Evolutionary conservation across 345 rosid species (phyloP).

Genomic region (Eucalyptus cloeziana): DNA sequence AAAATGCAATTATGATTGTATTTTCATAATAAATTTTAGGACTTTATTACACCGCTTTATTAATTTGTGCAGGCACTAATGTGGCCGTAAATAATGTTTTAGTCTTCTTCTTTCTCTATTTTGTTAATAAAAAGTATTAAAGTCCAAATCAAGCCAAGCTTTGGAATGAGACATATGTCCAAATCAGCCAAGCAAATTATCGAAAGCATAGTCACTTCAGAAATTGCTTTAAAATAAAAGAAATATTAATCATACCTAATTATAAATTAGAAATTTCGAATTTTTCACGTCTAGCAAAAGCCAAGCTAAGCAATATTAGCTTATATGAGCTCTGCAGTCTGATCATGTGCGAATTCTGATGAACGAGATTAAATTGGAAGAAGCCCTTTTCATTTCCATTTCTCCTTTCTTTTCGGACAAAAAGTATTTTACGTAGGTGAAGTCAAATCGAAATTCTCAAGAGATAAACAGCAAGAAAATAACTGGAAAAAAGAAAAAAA

Average conservation of each 20-base stretch:
- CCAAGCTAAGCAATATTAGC: background rate
- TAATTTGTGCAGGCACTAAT: background rate
- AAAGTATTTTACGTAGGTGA: background rate
- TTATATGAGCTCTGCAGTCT: background rate
- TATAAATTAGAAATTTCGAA: background rate
- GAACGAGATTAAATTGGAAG: background rate
- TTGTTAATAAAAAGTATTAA: background rate
- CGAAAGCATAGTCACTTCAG: background rate
- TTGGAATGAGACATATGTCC: background rate
- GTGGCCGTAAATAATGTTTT: background rate
- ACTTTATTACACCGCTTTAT: rapidly evolving
- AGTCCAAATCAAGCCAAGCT: too few species aligned
- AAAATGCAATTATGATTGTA: rapidly evolving
- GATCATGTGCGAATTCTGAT: background rate
- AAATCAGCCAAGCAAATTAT: background rate
- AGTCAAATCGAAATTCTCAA: background rate
- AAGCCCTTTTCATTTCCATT: background rate
- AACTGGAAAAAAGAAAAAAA: background rate
- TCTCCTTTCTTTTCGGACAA: background rate
- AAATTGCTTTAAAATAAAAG: background rate
- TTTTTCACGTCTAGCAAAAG: background rate
- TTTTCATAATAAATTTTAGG: too few species aligned
- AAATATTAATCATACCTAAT: too few species aligned
- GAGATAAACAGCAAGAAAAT: background rate
- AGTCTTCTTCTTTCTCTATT: background rate